Percentiles rank a stretch among this genome's conserved stretches.
Evolutionary conservation across 192 early-diverging fungal genomes (phyloP).

Genomic region (Umbelopsis vinacea): DNA sequence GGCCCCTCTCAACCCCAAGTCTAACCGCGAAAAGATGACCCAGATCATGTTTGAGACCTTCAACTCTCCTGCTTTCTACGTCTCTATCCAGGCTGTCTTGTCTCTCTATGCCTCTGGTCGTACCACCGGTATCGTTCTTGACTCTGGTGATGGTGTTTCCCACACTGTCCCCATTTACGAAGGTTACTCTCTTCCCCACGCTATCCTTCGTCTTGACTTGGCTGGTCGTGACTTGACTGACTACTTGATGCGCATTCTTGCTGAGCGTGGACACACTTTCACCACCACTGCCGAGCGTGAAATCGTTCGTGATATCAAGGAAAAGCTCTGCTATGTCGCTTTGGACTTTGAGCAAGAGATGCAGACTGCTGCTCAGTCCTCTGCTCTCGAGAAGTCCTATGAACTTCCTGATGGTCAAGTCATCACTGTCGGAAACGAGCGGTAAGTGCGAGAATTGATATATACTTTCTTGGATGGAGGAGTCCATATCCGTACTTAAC

Average conservation of each 20-base stretch:
- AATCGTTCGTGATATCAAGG: constrained; percentile 99
- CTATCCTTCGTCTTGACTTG: constrained; percentile 95
- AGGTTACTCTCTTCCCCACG: constrained; percentile 94
- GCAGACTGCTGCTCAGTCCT: constrained; percentile 91
- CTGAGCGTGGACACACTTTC: constrained; percentile 96
- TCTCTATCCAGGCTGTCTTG: constrained; percentile 95
- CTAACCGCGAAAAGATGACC: constrained; percentile 99
- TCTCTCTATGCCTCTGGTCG: constrained; percentile 96
- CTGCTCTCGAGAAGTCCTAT: constrained; percentile 95
- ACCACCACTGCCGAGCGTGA: constrained; percentile 95
- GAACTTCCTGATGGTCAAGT: constrained; percentile 99
- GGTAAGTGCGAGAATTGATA: constrained; percentile 36
- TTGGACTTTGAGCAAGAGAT: constrained; percentile 98
- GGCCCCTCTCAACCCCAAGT: constrained; percentile 97
- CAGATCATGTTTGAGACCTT: constrained; percentile 99
- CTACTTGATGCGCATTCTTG: constrained; percentile 92
- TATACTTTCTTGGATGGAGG: neutral
- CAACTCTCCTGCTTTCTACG: constrained; percentile 96
- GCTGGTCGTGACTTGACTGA: constrained; percentile 97
- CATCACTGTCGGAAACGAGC: constrained; percentile 97
- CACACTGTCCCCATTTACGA: constrained; percentile 99
- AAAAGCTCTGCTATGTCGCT: constrained; percentile 98
- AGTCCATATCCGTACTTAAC: constrained; percentile 40
- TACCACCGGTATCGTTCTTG: constrained; percentile 98
- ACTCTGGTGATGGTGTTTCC: constrained; percentile 98